A percentile compares a stretch with the other conserved stretches of the same genome.
Evolutionary conservation across 1,284 basidiomycete species (phyloP).

Genomic region (Anthracocystis panici-leucophaei): DNA sequence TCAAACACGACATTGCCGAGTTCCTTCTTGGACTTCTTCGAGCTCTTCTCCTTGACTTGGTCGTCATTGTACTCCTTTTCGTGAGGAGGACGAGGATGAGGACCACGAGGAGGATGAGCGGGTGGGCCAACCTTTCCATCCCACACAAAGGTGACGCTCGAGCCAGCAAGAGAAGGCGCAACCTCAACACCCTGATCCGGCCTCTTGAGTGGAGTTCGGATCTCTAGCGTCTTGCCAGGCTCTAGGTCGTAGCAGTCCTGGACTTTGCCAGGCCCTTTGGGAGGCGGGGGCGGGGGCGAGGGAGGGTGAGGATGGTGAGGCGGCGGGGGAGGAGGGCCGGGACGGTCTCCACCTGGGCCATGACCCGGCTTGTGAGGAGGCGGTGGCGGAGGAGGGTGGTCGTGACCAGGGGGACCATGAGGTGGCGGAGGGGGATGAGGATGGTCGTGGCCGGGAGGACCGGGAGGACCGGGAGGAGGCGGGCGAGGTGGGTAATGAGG

Average conservation of each 20-base stretch:
- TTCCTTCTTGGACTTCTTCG: constrained; percentile 8
- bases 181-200: constrained; percentile 24
- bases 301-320: constrained; percentile 8
- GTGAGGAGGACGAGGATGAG: constrained; percentile 11
- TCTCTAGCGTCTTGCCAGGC: constrained; percentile 24
- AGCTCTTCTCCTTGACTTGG: neutral
- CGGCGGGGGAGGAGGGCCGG: constrained; percentile 7
- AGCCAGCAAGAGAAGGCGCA: constrained; percentile 34
- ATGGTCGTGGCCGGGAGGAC: constrained; percentile 20
- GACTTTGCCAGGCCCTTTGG: constrained; percentile 7
- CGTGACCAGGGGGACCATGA: constrained; percentile 26
- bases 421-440: constrained; percentile 15
- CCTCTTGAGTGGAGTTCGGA: constrained; percentile 22
- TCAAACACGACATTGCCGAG: constrained; percentile 19
- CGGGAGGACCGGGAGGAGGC: constrained; percentile 24
- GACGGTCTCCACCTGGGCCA: constrained; percentile 12
- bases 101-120: constrained; percentile 14
- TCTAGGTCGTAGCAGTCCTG: constrained; percentile 25
- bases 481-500: constrained; percentile 10
- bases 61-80: neutral
- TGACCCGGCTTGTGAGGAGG: constrained; percentile 3
- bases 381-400: constrained; percentile 6
- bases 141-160: constrained; percentile 39
- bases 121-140: constrained; percentile 32
- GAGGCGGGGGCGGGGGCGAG: constrained; percentile 7